Percentiles rank a stretch among this genome's conserved stretches.
Evolutionary conservation across 78 protist genomes (phyloP).

Genomic region (Parvularia atlantis): DNA sequence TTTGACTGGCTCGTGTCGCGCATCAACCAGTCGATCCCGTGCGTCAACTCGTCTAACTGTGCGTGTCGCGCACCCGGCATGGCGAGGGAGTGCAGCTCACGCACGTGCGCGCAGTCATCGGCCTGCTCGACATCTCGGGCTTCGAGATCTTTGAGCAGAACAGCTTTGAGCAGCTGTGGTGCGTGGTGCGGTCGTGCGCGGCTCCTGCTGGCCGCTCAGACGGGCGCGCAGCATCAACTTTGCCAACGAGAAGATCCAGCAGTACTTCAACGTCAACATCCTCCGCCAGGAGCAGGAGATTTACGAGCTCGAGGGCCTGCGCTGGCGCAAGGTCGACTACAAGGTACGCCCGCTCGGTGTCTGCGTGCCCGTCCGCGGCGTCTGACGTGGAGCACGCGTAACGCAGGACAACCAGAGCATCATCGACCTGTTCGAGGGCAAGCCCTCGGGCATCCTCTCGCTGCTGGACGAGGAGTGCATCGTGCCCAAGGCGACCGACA

Average conservation of each 20-base stretch:
- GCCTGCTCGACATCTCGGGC: constrained; percentile 88
- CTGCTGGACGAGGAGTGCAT: constrained; percentile 63
- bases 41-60: background rate
- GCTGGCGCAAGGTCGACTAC: constrained; percentile 1
- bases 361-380: too few relatives aligned
- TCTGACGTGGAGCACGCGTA: too few relatives aligned
- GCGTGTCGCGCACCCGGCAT: too few relatives aligned
- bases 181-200: too few relatives aligned
- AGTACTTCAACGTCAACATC: constrained; percentile 56
- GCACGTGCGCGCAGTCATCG: constrained; percentile 25
- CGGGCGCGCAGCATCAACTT: constrained; percentile 77
- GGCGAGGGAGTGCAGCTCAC: background rate
- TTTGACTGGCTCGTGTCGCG: background rate
- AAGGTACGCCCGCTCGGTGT: too few relatives aligned
- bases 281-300: constrained; percentile 68
- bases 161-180: constrained; percentile 53
- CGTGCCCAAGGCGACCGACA: constrained; percentile 5
- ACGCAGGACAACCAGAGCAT: constrained; percentile 47
- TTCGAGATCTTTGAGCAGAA: constrained; percentile 79
- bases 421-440: constrained; percentile 53
- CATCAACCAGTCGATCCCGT: background rate
- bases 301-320: constrained; percentile 54
- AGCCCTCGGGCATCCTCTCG: constrained; percentile 37
- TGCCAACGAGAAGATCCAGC: constrained; percentile 84
- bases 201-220: too few relatives aligned